phyloP scores from a whole-genome alignment of 768 basidiomycete genomes.

The Candolleomyces efflorescens region DNA sequence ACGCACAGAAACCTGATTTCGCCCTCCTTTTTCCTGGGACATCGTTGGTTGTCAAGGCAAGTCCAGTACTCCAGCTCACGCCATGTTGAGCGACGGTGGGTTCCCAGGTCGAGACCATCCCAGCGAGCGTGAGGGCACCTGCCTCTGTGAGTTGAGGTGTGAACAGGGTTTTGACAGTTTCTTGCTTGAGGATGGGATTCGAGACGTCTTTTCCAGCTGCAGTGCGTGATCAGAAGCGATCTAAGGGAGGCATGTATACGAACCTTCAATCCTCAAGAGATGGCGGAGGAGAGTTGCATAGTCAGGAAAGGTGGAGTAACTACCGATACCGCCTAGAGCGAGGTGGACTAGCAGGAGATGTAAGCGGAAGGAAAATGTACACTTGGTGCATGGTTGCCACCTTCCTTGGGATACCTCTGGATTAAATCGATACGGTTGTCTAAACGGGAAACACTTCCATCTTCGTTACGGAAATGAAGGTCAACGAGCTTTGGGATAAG shows the following conservation, averaged over 20 bases:
- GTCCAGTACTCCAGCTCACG: conserved; percentile 23
- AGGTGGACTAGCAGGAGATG: conserved; percentile 5
- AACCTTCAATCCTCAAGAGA: conserved; percentile 25
- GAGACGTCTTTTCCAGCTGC: conserved; percentile 9
- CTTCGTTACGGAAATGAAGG: conserved; percentile 16
- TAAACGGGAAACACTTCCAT: conserved; percentile 15
- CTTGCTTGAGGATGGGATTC: conserved; percentile 14
- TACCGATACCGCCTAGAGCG: conserved; percentile 23
- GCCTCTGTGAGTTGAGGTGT: conserved; percentile 10
- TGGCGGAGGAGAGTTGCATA: conserved; percentile 24
- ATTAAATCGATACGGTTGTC: conserved; percentile 15
- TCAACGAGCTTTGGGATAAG: conserved; percentile 15
- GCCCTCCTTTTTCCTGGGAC: conserved; percentile 23
- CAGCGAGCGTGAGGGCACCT: conserved; percentile 4
- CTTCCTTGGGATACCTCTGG: background rate
- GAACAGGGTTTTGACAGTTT: conserved; percentile 18
- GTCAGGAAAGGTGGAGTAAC: conserved; percentile 23
- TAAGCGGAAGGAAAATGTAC: background rate
- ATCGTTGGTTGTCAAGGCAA: conserved; percentile 24
- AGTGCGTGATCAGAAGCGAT: background rate
- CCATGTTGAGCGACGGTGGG: conserved; percentile 5
- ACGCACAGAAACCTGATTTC: conserved; percentile 28
- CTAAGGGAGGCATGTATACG: background rate
- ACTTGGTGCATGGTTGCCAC: too few species aligned
- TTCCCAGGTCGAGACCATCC: background rate